These are phyloP conservation scores for Xylaria grammica DNA, from an alignment of 495 filamentous ascomycete genomes.

Conservation along the genomic window DNA sequence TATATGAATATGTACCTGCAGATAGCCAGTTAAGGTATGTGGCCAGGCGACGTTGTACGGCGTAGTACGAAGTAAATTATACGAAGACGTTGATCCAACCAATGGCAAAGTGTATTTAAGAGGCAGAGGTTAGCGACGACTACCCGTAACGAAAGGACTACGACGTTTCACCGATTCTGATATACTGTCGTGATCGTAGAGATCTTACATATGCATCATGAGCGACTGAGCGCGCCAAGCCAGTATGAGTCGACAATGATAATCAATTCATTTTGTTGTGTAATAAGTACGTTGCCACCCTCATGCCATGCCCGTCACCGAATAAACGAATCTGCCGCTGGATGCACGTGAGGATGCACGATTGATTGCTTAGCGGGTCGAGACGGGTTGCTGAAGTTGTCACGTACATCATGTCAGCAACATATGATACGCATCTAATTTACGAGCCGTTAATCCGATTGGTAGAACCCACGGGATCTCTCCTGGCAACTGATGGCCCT, in stretches of 20 bases:
- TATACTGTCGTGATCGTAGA: neutral
- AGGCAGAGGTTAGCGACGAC: neutral
- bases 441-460: conserved; percentile 4
- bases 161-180: conserved; percentile 21
- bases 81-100: conserved; percentile 5
- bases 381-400: neutral
- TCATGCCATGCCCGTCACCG: neutral
- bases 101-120: neutral
- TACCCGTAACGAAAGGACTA: neutral
- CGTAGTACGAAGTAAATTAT: conserved; percentile 18
- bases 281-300: neutral
- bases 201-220: neutral
- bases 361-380: neutral
- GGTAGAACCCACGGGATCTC: neutral
- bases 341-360: conserved; percentile 9
- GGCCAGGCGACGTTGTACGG: neutral
- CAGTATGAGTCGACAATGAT: neutral
- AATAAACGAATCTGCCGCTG: neutral
- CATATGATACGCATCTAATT: neutral
- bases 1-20: conserved; percentile 11
- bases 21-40: conserved; percentile 1
- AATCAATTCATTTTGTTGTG: neutral
- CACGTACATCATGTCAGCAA: neutral
- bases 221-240: neutral
- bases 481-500: neutral